These are phyloP conservation scores for Bacterosira constricta DNA, from an alignment of 108 stramenopile species.

Conservation along the genomic window DNA sequence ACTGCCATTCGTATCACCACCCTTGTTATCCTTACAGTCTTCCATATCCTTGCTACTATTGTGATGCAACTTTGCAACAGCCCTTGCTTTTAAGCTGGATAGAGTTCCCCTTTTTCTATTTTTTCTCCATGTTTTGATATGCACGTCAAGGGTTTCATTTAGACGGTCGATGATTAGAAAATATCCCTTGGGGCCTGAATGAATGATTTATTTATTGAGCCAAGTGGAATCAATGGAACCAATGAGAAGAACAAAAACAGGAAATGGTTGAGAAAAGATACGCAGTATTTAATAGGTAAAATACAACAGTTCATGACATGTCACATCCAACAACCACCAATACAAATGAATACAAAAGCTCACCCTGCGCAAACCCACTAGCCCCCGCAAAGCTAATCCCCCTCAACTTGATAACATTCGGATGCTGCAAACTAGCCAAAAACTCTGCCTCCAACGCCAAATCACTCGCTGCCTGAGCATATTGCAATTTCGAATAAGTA, in stretches of 20 bases:
- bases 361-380: constrained; percentile 9
- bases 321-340: not conserved
- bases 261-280: too few species aligned
- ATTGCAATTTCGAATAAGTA: not conserved
- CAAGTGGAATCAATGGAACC: too few species aligned
- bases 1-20: not conserved
- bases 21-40: too few species aligned
- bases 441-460: constrained; percentile 24
- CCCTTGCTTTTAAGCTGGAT: too few species aligned
- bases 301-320: too few species aligned
- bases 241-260: too few species aligned
- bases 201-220: too few species aligned
- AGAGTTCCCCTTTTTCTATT: constrained; percentile 1
- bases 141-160: constrained; percentile 41
- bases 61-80: too few species aligned
- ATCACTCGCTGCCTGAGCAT: constrained; percentile 22
- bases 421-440: constrained; percentile 8
- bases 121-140: constrained; percentile 26
- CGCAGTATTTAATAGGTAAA: too few species aligned
- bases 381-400: constrained; percentile 25
- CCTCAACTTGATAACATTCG: constrained; percentile 33
- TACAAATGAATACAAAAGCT: constrained; percentile 1
- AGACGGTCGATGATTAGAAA: constrained; percentile 64
- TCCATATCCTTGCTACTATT: too few species aligned
- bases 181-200: constrained; percentile 1